Percentiles rank a stretch among this genome's conserved stretches.
phyloP scores from a whole-genome alignment of 257 asterid species.

The Solanum chaucha region DNA sequence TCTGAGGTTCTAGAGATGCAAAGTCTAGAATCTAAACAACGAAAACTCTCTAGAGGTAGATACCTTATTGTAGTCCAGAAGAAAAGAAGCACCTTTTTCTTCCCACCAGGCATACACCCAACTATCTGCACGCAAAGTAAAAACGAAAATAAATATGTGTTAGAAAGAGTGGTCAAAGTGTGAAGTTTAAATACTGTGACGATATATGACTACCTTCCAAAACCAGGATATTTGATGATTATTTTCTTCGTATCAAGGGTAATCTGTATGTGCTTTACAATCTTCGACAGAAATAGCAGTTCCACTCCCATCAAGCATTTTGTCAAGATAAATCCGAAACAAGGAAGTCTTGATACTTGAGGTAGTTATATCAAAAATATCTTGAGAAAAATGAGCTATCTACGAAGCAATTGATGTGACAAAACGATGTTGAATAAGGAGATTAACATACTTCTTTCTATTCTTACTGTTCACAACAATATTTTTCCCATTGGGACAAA shows the following conservation, averaged over 20 bases:
- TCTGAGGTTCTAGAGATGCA: constrained; percentile 41
- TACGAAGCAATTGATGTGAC: constrained; percentile 44
- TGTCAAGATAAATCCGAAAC: constrained; percentile 57
- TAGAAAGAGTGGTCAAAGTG: too few relatives aligned
- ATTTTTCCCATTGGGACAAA: too few relatives aligned
- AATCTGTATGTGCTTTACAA: background rate
- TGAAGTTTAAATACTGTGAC: too few relatives aligned
- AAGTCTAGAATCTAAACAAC: constrained; percentile 33
- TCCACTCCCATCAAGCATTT: constrained; percentile 33
- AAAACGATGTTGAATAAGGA: constrained; percentile 8
- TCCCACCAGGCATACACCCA: constrained; percentile 22
- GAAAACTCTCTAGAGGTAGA: too few relatives aligned
- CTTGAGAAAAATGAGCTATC: constrained; percentile 42
- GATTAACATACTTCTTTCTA: too few relatives aligned
- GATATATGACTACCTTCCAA: constrained; percentile 32
- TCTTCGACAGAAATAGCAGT: background rate
- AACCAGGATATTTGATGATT: constrained; percentile 46
- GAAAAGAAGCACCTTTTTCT: constrained; percentile 52
- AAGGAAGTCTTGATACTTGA: constrained; percentile 27
- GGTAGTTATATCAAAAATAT: constrained; percentile 40
- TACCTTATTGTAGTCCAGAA: constrained; percentile 70
- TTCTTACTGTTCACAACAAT: too few relatives aligned
- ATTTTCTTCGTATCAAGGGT: background rate
- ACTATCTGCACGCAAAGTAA: constrained; percentile 31
- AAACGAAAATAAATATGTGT: background rate